These are phyloP conservation scores for Paecilomyces sp. DNA, from an alignment of 2,329 filamentous ascomycete species.

Conservation along the genomic window DNA sequence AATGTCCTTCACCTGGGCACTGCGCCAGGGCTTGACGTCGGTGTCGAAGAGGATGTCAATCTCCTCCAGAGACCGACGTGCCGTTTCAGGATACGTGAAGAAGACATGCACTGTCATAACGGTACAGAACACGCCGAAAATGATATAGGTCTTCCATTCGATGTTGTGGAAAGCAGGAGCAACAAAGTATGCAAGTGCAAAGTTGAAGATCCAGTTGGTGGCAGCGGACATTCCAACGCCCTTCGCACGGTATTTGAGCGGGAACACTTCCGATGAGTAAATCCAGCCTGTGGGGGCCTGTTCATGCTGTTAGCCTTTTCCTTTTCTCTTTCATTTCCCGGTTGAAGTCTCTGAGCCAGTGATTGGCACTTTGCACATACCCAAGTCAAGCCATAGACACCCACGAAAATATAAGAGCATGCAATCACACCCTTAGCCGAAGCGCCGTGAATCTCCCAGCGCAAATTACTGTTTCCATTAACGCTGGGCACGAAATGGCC, in stretches of 20 bases:
- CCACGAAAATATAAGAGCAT: slow-evolving; percentile 51
- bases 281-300: slow-evolving; percentile 51
- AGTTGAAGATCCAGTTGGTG: slow-evolving; percentile 59
- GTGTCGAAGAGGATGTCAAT: slow-evolving; percentile 62
- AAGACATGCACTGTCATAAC: slow-evolving; percentile 63
- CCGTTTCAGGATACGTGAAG: slow-evolving; percentile 61
- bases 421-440: slow-evolving; percentile 55
- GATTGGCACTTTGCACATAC: slow-evolving; percentile 26
- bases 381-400: slow-evolving; percentile 28
- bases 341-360: neutral
- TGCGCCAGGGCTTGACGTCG: slow-evolving; percentile 24
- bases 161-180: slow-evolving; percentile 54
- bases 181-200: slow-evolving; percentile 47
- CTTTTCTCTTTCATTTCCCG: neutral
- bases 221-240: slow-evolving; percentile 55
- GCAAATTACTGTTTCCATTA: slow-evolving; percentile 39
- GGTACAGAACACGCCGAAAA: slow-evolving; percentile 68
- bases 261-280: slow-evolving; percentile 58
- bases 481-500: slow-evolving; percentile 41
- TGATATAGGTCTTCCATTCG: slow-evolving; percentile 59
- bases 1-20: slow-evolving; percentile 12
- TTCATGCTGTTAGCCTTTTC: neutral
- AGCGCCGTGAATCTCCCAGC: slow-evolving; percentile 41
- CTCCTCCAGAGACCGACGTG: slow-evolving; percentile 66
- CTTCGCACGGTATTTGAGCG: slow-evolving; percentile 57